Percentiles rank a stretch among this genome's conserved stretches.
phyloP scores from a whole-genome alignment of 2,329 filamentous ascomycete genomes.

The Scleromitrula shiraiana region DNA sequence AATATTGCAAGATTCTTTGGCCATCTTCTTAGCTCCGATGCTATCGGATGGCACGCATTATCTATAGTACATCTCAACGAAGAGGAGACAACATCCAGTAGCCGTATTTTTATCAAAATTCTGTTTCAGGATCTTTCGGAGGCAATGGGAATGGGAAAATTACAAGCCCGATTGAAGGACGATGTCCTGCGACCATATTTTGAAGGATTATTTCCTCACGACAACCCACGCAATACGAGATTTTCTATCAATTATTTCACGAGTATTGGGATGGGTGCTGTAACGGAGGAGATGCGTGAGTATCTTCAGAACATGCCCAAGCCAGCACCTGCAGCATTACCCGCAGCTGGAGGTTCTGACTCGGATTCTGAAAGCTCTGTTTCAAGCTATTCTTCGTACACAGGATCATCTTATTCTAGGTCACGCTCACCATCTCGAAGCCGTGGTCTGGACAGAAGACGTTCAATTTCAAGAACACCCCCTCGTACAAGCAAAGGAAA shows the following conservation, averaged over 20 bases:
- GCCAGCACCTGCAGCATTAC: conserved; percentile 63
- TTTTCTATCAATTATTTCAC: conserved; percentile 99
- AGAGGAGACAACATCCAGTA: conserved; percentile 92
- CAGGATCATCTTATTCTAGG: conserved; percentile 49
- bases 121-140: conserved; percentile 88
- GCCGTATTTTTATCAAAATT: conserved; percentile 97
- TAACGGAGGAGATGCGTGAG: conserved; percentile 94
- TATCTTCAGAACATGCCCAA: conserved; percentile 84
- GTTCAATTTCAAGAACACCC: conserved; percentile 13
- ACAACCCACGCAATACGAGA: conserved; percentile 81
- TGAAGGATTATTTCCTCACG: conserved; percentile 79
- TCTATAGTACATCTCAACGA: conserved; percentile 84
- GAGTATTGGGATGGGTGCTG: conserved; percentile 87
- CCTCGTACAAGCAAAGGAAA: conserved; percentile 15
- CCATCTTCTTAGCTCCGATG: conserved; percentile 79
- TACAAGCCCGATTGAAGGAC: conserved; percentile 70
- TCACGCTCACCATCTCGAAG: conserved; percentile 9
- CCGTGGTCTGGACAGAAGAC: background rate
- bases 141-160: conserved; percentile 72
- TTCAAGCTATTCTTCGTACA: conserved; percentile 73
- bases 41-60: conserved; percentile 86
- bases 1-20: conserved; percentile 96
- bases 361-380: conserved; percentile 58
- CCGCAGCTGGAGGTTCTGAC: conserved; percentile 44
- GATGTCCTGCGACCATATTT: conserved; percentile 71